Evolutionary conservation across 2,329 filamentous ascomycete genomes (phyloP).

Genomic region (Aspergillus sp.): DNA sequence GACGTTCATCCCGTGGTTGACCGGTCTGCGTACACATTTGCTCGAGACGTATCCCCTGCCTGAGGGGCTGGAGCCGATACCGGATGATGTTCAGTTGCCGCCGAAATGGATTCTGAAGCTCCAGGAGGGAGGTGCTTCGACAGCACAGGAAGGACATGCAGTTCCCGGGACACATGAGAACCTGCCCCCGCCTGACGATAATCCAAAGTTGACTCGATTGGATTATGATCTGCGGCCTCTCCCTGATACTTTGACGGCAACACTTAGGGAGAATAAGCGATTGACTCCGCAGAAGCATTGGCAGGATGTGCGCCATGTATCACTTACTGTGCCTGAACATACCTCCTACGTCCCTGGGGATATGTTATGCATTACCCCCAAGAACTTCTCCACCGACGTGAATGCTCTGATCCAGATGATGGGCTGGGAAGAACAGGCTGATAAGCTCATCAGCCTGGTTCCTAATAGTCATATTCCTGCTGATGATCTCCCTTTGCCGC

Average conservation of each 20-base stretch:
- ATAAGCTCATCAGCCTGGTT: conserved; percentile 63
- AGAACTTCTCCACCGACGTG: conserved; percentile 83
- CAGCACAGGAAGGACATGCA: conserved; percentile 1
- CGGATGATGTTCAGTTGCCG: conserved; percentile 71
- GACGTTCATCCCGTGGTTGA: conserved; percentile 75
- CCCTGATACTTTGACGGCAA: conserved; percentile 58
- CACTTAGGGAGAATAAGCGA: conserved; percentile 66
- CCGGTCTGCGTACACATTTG: conserved; percentile 66
- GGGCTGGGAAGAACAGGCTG: conserved; percentile 74
- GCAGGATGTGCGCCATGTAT: conserved; percentile 89
- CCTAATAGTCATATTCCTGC: conserved; percentile 27
- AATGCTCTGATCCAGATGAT: conserved; percentile 74
- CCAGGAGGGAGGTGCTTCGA: neutral
- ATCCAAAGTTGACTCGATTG: conserved; percentile 29
- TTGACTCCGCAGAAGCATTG: conserved; percentile 77
- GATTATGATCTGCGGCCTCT: conserved; percentile 58
- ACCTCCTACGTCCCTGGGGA: conserved; percentile 70
- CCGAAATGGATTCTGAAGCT: conserved; percentile 66
- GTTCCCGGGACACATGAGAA: conserved; percentile 7
- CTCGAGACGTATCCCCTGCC: conserved; percentile 70
- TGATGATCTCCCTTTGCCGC: conserved; percentile 29
- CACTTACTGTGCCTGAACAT: conserved; percentile 52
- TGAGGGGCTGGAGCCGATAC: conserved; percentile 66
- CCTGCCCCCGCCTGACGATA: conserved; percentile 12
- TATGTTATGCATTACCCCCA: conserved; percentile 78